Percentiles rank a stretch among this genome's conserved stretches.
phyloP scores from a whole-genome alignment of 352 stramenopile genomes.

The Pythium sp. region DNA sequence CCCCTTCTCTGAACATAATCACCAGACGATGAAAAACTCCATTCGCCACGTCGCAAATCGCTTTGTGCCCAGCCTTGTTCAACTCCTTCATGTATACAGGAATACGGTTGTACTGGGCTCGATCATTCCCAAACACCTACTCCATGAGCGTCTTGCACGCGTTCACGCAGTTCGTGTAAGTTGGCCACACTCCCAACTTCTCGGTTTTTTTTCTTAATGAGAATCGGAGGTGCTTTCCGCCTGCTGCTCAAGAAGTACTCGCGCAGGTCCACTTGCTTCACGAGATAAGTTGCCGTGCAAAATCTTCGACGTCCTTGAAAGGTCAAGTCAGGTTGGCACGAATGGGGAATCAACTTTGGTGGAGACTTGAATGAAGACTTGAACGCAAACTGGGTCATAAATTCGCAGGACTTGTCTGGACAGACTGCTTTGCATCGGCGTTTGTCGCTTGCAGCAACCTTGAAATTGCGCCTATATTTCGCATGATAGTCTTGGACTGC shows the following conservation, averaged over 20 bases:
- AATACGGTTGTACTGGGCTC: neutral
- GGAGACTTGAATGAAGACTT: neutral
- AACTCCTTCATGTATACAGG: neutral
- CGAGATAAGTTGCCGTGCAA: neutral
- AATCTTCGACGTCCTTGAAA: neutral
- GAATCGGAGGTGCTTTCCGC: neutral
- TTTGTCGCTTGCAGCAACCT: neutral
- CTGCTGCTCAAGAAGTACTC: neutral
- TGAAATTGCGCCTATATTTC: neutral
- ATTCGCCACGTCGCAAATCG: neutral
- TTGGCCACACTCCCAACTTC: neutral
- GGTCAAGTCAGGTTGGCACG: neutral
- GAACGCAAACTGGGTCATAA: neutral
- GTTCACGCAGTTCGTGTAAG: neutral
- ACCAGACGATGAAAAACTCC: neutral
- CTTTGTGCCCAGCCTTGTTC: neutral
- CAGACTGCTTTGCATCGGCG: neutral
- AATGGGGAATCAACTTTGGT: neutral
- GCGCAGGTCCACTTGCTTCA: neutral
- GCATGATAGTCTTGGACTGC: neutral
- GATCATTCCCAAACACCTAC: neutral
- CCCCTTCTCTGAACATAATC: neutral
- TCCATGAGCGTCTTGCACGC: neutral
- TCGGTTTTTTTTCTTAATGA: neutral
- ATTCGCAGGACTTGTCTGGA: neutral